These are phyloP conservation scores for Megacollybia marginata DNA, from an alignment of 768 basidiomycete genomes.

Conservation along the genomic window DNA sequence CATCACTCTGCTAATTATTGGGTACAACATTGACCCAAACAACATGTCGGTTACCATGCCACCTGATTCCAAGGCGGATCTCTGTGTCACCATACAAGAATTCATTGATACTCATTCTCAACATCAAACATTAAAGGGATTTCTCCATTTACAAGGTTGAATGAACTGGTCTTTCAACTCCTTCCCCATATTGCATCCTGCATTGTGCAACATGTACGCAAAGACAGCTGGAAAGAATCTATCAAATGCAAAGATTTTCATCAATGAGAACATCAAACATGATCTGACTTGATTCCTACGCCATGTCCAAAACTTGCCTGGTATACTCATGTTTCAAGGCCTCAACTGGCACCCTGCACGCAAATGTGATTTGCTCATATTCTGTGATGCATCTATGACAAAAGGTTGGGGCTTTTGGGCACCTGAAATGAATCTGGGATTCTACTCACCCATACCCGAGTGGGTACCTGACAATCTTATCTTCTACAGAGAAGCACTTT, in stretches of 20 bases:
- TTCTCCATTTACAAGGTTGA: conserved; percentile 13
- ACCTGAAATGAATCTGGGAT: conserved; percentile 2
- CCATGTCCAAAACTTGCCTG: background rate
- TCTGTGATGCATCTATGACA: background rate
- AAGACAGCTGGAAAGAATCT: conserved; percentile 16
- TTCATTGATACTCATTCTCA: background rate
- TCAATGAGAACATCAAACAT: conserved; percentile 9
- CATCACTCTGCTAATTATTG: conserved; percentile 12
- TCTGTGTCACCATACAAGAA: background rate
- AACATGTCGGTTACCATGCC: background rate
- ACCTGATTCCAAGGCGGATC: background rate
- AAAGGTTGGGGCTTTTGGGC: conserved; percentile 6
- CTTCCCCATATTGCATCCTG: conserved; percentile 16
- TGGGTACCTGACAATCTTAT: conserved; percentile 5
- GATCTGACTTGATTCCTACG: background rate
- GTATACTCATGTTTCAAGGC: background rate
- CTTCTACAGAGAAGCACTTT: background rate
- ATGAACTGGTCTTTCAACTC: conserved; percentile 21
- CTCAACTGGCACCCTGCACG: conserved; percentile 1
- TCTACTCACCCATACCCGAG: background rate
- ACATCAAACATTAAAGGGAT: conserved; percentile 12
- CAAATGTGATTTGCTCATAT: background rate
- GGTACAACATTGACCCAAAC: conserved; percentile 18
- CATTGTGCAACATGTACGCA: conserved; percentile 11
- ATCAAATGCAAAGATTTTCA: conserved; percentile 3